Evolutionary conservation across 1,284 basidiomycete species (phyloP).

Genomic region (Sphaerobolus stellatus): DNA sequence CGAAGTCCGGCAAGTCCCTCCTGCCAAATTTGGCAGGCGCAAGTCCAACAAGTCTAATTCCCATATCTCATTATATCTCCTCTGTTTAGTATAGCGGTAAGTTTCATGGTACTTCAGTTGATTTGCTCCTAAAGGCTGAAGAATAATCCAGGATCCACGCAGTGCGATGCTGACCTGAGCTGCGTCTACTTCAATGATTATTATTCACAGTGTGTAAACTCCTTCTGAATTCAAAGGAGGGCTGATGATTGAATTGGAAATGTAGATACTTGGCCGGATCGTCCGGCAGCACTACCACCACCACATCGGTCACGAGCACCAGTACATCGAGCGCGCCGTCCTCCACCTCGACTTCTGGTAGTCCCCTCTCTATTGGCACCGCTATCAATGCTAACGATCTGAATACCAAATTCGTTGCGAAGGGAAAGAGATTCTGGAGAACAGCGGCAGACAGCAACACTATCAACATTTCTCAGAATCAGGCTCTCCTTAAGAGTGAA

Average conservation of each 20-base stretch:
- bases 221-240: background rate
- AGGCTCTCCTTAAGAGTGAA: slow-evolving; percentile 31
- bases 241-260: too few species aligned
- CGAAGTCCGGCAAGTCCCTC: too few species aligned
- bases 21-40: too few species aligned
- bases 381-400: slow-evolving; percentile 20
- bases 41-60: too few species aligned
- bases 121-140: too few species aligned
- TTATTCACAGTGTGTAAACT: slow-evolving; percentile 33
- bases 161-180: slow-evolving; percentile 24
- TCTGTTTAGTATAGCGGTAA: too few species aligned
- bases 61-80: too few species aligned
- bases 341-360: background rate
- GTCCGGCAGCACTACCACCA: background rate
- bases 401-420: slow-evolving; percentile 30
- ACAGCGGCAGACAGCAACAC: slow-evolving; percentile 32
- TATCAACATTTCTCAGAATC: slow-evolving; percentile 33
- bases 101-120: too few species aligned
- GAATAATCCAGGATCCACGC: background rate
- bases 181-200: slow-evolving; percentile 28
- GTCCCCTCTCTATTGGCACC: slow-evolving; percentile 1
- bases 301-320: background rate
- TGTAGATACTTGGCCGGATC: too few species aligned
- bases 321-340: background rate
- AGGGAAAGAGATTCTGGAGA: slow-evolving; percentile 37